Percentiles rank a stretch among this genome's conserved stretches.
These are phyloP conservation scores for Alternaria longipes DNA, from an alignment of 2,329 filamentous ascomycete species.

Conservation along the genomic window DNA sequence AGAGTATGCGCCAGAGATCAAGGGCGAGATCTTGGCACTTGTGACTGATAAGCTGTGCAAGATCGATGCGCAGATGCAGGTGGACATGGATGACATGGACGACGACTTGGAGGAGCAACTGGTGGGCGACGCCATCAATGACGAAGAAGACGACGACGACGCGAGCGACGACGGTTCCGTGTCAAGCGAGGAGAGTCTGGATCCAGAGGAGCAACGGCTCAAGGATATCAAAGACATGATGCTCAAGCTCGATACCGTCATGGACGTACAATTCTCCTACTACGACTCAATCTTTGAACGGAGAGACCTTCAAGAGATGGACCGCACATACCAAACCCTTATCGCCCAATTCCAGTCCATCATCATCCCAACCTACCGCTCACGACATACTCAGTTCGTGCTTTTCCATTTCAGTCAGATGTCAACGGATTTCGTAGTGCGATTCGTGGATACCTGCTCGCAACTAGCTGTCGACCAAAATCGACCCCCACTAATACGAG, in stretches of 20 bases:
- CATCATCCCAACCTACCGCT: conserved; percentile 89
- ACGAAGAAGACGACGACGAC: conserved; percentile 59
- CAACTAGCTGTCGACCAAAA: conserved; percentile 74
- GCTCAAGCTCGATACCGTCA: conserved; percentile 87
- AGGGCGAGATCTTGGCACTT: conserved; percentile 80
- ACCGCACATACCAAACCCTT: conserved; percentile 79
- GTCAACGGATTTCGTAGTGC: conserved; percentile 78
- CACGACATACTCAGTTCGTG: conserved; percentile 92
- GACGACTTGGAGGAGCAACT: conserved; percentile 84
- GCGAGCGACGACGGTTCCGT: conserved; percentile 76
- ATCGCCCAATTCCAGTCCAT: conserved; percentile 86
- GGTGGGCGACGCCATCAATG: conserved; percentile 63
- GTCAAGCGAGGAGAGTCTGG: conserved; percentile 68
- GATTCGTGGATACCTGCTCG: conserved; percentile 81
- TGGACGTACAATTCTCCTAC: conserved; percentile 86
- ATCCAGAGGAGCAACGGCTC: conserved; percentile 68
- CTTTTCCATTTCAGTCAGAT: conserved; percentile 94
- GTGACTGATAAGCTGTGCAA: conserved; percentile 89
- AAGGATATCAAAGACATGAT: conserved; percentile 82
- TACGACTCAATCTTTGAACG: conserved; percentile 78
- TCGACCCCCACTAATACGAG: conserved; percentile 73
- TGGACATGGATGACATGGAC: conserved; percentile 90
- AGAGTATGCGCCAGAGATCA: conserved; percentile 79
- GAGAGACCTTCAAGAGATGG: conserved; percentile 71
- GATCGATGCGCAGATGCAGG: conserved; percentile 94